Conservation (phyloP, 805 yeast species). For the Cephaloascus fragrans region DNA sequence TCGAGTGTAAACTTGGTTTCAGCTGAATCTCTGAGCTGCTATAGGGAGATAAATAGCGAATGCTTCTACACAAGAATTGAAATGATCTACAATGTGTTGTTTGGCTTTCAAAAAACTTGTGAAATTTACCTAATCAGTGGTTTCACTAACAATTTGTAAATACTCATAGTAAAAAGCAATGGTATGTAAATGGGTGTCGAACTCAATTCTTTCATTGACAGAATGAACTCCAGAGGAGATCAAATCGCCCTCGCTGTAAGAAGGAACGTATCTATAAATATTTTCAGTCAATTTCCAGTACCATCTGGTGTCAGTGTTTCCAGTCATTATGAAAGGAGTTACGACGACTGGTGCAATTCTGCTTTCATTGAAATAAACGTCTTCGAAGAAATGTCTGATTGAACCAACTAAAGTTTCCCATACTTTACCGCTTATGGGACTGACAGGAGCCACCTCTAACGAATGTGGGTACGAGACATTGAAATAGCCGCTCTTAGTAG, state of each 20-base stretch:
- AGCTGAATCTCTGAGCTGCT: no score
- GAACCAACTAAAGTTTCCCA: constrained; percentile 28
- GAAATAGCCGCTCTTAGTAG: constrained; percentile 8
- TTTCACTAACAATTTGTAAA: constrained; percentile 13
- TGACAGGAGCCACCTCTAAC: constrained; percentile 23
- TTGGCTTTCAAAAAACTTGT: no score
- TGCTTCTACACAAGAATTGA: no score
- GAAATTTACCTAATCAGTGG: no score
- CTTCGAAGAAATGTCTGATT: constrained; percentile 26
- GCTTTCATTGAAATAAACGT: constrained; percentile 13
- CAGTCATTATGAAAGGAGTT: constrained; percentile 24
- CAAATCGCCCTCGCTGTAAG: constrained; percentile 8
- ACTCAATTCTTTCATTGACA: constrained; percentile 16
- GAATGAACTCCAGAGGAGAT: constrained; percentile 20
- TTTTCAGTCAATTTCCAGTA: constrained; percentile 28
- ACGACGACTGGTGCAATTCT: constrained; percentile 16
- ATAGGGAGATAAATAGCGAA: no score
- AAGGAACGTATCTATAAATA: constrained; percentile 25
- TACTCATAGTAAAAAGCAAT: constrained; percentile 9
- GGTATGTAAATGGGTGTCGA: neutral
- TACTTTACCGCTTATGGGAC: constrained; percentile 18
- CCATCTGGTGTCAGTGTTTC: constrained; percentile 30
- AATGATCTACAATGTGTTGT: no score
- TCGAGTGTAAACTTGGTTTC: no score
- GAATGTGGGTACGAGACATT: constrained; percentile 7